These are phyloP conservation scores for Gossypium raimondii DNA, from an alignment of 345 rosid genomes.

Conservation along the genomic window DNA sequence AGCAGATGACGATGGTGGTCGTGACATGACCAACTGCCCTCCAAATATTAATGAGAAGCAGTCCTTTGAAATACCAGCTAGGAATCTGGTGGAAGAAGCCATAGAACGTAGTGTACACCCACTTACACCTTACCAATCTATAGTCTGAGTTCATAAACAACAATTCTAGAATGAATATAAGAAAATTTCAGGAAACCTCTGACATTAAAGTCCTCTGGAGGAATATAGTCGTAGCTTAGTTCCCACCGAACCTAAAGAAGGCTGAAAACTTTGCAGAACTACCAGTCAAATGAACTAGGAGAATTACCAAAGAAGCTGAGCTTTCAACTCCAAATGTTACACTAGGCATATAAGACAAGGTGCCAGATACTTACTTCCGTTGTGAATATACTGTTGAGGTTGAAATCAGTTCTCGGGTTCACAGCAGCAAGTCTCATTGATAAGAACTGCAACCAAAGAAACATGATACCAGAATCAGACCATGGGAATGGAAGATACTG, in stretches of 20 bases:
- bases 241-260: background rate
- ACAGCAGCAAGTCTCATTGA: constrained; percentile 96
- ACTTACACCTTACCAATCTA: background rate
- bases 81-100: constrained; percentile 1
- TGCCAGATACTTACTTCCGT: constrained; percentile 62
- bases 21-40: constrained; percentile 10
- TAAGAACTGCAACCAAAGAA: constrained; percentile 58
- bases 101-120: background rate
- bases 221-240: background rate
- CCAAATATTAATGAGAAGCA: constrained; percentile 2
- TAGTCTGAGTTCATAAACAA: background rate
- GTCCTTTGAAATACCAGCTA: background rate
- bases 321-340: background rate
- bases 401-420: constrained; percentile 75
- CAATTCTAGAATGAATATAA: background rate
- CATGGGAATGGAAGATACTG: background rate
- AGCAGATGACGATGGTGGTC: constrained; percentile 16
- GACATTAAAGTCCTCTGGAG: constrained; percentile 4
- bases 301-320: background rate
- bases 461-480: constrained; percentile 17
- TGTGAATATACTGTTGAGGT: constrained; percentile 60
- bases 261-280: background rate
- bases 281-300: background rate
- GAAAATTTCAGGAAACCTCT: background rate
- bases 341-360: background rate